phyloP scores from a whole-genome alignment of 352 stramenopile genomes.

The Globisporangium orthogonon region DNA sequence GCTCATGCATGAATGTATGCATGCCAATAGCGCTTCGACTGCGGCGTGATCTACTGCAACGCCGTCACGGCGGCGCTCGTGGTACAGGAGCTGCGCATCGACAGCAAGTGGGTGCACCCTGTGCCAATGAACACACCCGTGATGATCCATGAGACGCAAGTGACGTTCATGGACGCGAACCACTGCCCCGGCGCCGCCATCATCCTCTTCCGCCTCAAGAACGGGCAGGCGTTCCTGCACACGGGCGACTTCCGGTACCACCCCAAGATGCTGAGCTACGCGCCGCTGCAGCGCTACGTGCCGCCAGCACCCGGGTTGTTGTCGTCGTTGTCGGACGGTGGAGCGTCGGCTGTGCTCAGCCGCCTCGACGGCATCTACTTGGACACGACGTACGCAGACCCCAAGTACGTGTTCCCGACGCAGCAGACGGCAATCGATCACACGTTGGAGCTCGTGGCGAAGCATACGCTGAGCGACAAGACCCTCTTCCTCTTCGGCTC shows the following conservation, averaged over 20 bases:
- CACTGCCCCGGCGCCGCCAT: conserved; percentile 95
- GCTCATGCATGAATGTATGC: not conserved
- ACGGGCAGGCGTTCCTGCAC: conserved; percentile 87
- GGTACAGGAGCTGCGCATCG: conserved; percentile 88
- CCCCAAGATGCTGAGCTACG: conserved; percentile 62
- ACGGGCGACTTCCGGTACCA: conserved; percentile 87
- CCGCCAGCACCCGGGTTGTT: conserved; percentile 1
- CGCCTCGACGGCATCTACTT: conserved; percentile 88
- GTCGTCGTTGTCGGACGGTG: conserved; percentile 2
- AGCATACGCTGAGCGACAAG: conserved; percentile 49
- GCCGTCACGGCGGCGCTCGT: conserved; percentile 90
- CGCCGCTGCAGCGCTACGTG: conserved; percentile 42
- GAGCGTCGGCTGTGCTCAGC: conserved; percentile 4
- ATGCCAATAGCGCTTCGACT: conserved; percentile 64
- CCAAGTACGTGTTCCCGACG: conserved; percentile 92
- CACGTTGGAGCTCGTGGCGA: conserved; percentile 51
- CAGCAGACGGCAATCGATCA: conserved; percentile 75
- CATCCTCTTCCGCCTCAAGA: conserved; percentile 90
- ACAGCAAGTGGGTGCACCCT: conserved; percentile 88
- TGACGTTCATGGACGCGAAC: conserved; percentile 95
- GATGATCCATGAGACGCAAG: conserved; percentile 80
- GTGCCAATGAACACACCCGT: conserved; percentile 88
- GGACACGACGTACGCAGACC: conserved; percentile 96
- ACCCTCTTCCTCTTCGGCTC: conserved; percentile 93
- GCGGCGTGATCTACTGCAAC: conserved; percentile 95